Base-by-base conservation (phyloP, 2,329 filamentous ascomycete genomes). In the Aspergillus flavus region DNA sequence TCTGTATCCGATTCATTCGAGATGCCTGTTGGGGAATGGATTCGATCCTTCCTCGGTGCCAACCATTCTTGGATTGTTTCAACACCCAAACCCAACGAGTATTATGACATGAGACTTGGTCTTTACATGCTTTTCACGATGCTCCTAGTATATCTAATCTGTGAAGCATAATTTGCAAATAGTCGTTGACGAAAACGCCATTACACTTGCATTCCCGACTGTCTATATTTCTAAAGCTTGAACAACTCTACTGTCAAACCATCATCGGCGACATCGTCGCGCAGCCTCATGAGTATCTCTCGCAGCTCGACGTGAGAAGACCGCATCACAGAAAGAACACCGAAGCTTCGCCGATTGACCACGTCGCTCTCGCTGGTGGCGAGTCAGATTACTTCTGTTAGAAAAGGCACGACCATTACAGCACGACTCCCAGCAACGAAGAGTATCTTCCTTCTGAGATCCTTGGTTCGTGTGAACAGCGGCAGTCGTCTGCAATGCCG, bases 271-370 rank as follows among this genome's bases (percentile, higher is more conserved):
- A 54, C 50, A 54, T 54, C 50, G 28, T 10, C 50, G 5, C 0
- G 39, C 45, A 50, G 59, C 41, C 53, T 61, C 59, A 34, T 61
- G 59, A n/a, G 59, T 43, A 45, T 58, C 46, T 34, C 54, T 30
- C 26, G 59, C 59, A 4, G 53, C 46, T 32, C 59, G 45, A 21
- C 54, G 59, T 53, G 46, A 57, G 43, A 61, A 61, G 9, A 61
- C 59, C n/a, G 59, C 59, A 52, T 57, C 59, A 23, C 59, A 61
- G 36, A 61, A 61, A 19, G 59, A 61, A 26, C 59, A 61, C 6
- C 54, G 59, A 32, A 61, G 54, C 43, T 61, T 61, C 21, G 54
- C 59, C 2, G 43, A 57, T 45, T 57, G 54, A 5, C 59, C 59
- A 1, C 30, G 28, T 46, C 55, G 36, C 39, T 60, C 58, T 4